Evolutionary conservation across 2,329 filamentous ascomycete species (phyloP), one percentile per base, ranked within the genome.

Genomic region (Incumbomyces delicatus): DNA sequence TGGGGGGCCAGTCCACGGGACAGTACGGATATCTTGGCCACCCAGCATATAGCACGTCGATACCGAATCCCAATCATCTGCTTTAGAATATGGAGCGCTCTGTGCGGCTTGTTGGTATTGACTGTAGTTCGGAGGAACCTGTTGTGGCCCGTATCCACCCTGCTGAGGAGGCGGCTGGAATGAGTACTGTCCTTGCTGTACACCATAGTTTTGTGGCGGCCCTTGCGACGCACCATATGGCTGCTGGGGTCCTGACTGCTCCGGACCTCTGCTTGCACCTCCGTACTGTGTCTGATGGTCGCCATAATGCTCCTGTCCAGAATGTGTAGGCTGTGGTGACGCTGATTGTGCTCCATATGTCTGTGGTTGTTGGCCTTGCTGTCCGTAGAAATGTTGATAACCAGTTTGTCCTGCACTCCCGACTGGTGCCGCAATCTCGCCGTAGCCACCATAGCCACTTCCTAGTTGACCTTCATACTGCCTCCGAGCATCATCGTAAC

Each of bases 41-140:
- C 76, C 73, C 27, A 85, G 75, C 87, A 94, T 95, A 65, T 92
- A 92, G 67, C 85, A 89, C 20, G 80, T 72, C 38, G 81, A 78
- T 35, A 95, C 80, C 11, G 77, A 83, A 61, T 95, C 86, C 75
- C 83, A 87, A 3, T 80, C 80, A 20, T 72, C 71, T 29, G 65
- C 66, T 7, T 67, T 64, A 47, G 68, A 65, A 31, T 64, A 60
- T 40, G 74, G 70, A 18, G 71, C 64, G 14, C 74, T 66, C 4
- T 74, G 67, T 1, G 85, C 81, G 20, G 80, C 79, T 50, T 80
- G 67, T 60, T 94, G 87, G 61, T 94, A 92, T 48, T 77, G 74
- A 14, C 38, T 12, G 22, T 29, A n/a, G 13, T n/a, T 17, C 27
- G 37, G 42, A 22, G 31, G 16, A 6, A 17, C 18, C 46, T 80